phyloP scores from a whole-genome alignment of 2,329 filamentous ascomycete species.

The Drechmeria coniospora region DNA sequence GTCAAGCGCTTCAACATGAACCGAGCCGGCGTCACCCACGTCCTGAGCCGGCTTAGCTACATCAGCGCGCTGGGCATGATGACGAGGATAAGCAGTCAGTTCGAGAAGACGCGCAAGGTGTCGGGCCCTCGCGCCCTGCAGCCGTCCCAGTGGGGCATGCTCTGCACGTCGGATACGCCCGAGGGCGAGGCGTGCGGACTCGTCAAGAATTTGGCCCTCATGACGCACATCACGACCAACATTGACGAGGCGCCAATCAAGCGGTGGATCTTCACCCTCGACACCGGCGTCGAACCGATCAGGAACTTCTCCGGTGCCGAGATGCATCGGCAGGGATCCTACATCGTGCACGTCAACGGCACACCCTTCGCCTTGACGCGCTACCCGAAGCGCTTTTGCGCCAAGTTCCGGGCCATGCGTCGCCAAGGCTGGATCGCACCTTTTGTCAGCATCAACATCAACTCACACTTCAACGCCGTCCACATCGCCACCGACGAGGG shows the following conservation, averaged over 20 bases:
- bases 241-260: constrained; percentile 85
- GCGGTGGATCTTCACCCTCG: constrained; percentile 72
- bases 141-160: constrained; percentile 95
- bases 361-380: constrained; percentile 81
- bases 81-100: constrained; percentile 96
- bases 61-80: constrained; percentile 98
- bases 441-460: constrained; percentile 93
- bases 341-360: constrained; percentile 89
- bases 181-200: constrained; percentile 97
- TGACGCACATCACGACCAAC: constrained; percentile 98
- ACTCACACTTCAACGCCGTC: constrained; percentile 78
- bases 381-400: constrained; percentile 73
- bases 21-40: constrained; percentile 87
- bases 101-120: constrained; percentile 96
- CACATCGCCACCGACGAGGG: constrained; percentile 96
- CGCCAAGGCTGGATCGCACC: constrained; percentile 86
- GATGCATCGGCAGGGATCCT: constrained; percentile 70
- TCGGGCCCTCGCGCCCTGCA: constrained; percentile 90
- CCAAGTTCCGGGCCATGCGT: constrained; percentile 71
- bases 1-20: constrained; percentile 99
- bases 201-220: constrained; percentile 93
- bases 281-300: constrained; percentile 67
- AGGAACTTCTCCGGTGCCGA: constrained; percentile 60
- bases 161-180: constrained; percentile 91
- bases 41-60: constrained; percentile 87